Evolutionary conservation across 2,329 filamentous ascomycete genomes (phyloP).

Genomic region (Thermothelomyces thermophilus): DNA sequence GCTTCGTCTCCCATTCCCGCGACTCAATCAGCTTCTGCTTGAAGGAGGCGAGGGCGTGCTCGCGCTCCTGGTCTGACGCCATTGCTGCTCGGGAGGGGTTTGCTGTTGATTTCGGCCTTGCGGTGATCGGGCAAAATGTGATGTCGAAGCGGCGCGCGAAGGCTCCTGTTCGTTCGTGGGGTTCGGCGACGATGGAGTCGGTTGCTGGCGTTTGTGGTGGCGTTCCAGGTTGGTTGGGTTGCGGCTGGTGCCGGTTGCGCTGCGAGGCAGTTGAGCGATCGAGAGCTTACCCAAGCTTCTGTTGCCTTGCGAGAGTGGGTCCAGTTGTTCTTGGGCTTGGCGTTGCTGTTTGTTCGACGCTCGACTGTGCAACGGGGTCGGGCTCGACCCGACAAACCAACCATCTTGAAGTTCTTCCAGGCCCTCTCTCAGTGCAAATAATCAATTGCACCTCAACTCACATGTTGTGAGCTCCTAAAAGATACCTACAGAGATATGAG

Average conservation of each 20-base stretch:
- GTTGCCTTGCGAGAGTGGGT: slow-evolving; percentile 30
- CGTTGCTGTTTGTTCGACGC: not conserved
- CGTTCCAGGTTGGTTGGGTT: slow-evolving; percentile 14
- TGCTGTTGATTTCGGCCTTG: not conserved
- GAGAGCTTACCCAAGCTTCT: slow-evolving; percentile 34
- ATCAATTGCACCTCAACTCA: no score
- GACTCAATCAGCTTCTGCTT: slow-evolving; percentile 83
- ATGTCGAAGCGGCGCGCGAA: not conserved
- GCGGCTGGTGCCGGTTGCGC: slow-evolving; percentile 6
- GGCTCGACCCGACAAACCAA: no score
- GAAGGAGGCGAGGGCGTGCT: slow-evolving; percentile 69
- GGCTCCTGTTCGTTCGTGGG: not conserved
- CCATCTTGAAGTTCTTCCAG: no score
- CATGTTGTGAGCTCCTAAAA: no score
- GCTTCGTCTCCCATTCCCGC: slow-evolving; percentile 96
- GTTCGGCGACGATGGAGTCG: slow-evolving; percentile 1
- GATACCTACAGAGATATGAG: no score
- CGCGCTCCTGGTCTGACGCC: slow-evolving; percentile 52
- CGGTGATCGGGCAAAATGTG: not conserved
- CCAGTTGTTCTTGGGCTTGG: slow-evolving; percentile 4
- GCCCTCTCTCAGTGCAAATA: no score
- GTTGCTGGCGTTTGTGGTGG: slow-evolving; percentile 7
- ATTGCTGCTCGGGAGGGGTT: slow-evolving; percentile 28
- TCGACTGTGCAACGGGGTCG: slow-evolving; percentile 13
- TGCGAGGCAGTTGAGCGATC: slow-evolving; percentile 1